A percentile compares a stretch with the other conserved stretches of the same genome.
Evolutionary conservation across 768 basidiomycete genomes (phyloP).

Genomic region (Amanita subjunquillea): DNA sequence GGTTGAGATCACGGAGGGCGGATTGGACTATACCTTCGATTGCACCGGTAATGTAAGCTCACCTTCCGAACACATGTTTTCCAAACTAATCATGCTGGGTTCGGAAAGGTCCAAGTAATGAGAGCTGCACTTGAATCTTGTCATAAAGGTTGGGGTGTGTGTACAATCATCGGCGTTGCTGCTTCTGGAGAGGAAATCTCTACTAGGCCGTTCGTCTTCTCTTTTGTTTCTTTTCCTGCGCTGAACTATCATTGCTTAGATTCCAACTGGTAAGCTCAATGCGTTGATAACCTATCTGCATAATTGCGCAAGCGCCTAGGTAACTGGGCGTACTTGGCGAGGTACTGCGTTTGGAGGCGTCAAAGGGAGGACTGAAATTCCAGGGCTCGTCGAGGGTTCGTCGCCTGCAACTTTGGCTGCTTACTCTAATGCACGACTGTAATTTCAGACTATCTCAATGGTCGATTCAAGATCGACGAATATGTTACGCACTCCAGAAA

Average conservation of each 20-base stretch:
- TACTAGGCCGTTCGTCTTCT: slow-evolving; percentile 62
- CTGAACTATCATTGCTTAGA: slow-evolving; percentile 14
- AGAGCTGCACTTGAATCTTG: slow-evolving; percentile 94
- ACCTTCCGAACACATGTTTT: neutral
- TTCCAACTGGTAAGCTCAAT: slow-evolving; percentile 39
- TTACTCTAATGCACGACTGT: slow-evolving; percentile 1
- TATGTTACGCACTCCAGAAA: slow-evolving; percentile 85
- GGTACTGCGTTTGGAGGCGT: slow-evolving; percentile 96
- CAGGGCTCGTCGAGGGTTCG: slow-evolving; percentile 83
- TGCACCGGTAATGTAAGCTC: slow-evolving; percentile 73
- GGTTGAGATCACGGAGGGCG: slow-evolving; percentile 90
- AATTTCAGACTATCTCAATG: slow-evolving; percentile 63
- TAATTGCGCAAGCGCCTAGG: slow-evolving; percentile 31
- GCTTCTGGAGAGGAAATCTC: slow-evolving; percentile 94
- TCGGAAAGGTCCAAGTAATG: slow-evolving; percentile 75
- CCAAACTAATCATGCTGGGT: neutral
- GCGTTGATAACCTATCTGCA: slow-evolving; percentile 5
- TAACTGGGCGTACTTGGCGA: slow-evolving; percentile 90
- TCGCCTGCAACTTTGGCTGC: neutral
- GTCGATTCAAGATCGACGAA: slow-evolving; percentile 85
- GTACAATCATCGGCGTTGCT: slow-evolving; percentile 92
- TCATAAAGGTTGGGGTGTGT: slow-evolving; percentile 99
- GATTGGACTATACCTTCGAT: slow-evolving; percentile 95
- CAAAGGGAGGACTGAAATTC: slow-evolving; percentile 93
- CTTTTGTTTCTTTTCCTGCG: slow-evolving; percentile 1